These are phyloP conservation scores for Phytopythium montanum DNA, from an alignment of 352 stramenopile genomes.

Conservation along the genomic window DNA sequence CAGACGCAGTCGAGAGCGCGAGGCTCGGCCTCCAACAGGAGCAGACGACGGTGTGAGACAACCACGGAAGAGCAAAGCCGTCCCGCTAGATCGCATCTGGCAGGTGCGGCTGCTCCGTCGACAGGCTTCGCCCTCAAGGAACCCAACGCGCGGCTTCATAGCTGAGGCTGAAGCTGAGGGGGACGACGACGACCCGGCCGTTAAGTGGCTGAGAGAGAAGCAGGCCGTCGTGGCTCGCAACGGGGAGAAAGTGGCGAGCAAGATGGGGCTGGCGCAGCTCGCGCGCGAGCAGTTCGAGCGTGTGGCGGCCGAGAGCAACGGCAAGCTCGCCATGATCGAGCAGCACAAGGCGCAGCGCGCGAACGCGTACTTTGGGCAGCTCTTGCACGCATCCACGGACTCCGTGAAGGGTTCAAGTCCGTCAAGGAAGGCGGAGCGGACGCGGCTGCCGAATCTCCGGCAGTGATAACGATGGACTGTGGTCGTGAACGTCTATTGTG, in stretches of 20 bases:
- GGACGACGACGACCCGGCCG: constrained; percentile 21
- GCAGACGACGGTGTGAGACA: background rate
- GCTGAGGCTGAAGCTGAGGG: background rate
- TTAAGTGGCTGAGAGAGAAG: constrained; percentile 43
- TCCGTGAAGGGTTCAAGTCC: background rate
- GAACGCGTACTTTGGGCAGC: constrained; percentile 41
- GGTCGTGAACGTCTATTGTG: background rate
- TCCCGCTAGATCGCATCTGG: constrained; percentile 16
- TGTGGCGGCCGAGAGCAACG: constrained; percentile 41
- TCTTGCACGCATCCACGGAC: constrained; percentile 12
- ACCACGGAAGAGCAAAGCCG: background rate
- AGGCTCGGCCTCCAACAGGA: background rate
- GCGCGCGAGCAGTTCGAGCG: constrained; percentile 44
- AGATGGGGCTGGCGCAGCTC: constrained; percentile 23
- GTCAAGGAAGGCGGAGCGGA: background rate
- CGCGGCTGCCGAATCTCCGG: background rate
- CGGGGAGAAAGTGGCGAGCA: constrained; percentile 20
- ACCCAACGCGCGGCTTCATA: background rate
- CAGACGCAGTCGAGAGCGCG: background rate
- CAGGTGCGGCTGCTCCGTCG: constrained; percentile 54
- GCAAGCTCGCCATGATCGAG: constrained; percentile 51
- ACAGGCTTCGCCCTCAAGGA: background rate
- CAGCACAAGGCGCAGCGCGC: constrained; percentile 37
- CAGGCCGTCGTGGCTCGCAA: constrained; percentile 26
- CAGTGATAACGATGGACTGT: too few species aligned